These are phyloP conservation scores for Westerdykella ornata DNA, from an alignment of 2,329 filamentous ascomycete species.

Conservation along the genomic window DNA sequence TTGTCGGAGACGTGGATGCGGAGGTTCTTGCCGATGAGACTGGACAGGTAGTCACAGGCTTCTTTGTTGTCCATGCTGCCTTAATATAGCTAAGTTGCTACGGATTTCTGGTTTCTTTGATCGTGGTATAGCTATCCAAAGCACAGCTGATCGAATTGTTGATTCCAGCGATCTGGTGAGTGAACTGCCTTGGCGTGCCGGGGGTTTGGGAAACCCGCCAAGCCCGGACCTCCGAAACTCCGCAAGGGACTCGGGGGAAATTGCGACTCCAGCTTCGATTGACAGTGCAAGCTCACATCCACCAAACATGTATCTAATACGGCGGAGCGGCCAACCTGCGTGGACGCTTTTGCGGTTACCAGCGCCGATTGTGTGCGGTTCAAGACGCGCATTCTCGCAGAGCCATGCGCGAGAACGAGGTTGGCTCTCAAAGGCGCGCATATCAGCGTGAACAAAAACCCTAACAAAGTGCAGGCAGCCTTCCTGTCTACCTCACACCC, in stretches of 20 bases:
- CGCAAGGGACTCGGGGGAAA: background rate
- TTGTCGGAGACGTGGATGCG: conserved; percentile 74
- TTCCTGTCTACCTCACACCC: conserved; percentile 40
- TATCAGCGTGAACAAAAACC: too few relatives aligned
- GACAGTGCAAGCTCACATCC: background rate
- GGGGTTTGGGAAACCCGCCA: background rate
- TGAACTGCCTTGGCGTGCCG: background rate
- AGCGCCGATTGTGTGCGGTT: conserved; percentile 14
- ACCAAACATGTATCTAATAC: conserved; percentile 28
- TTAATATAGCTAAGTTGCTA: background rate
- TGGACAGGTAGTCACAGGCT: conserved; percentile 52
- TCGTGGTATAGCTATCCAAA: background rate
- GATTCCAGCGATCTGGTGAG: background rate
- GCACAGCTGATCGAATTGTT: background rate
- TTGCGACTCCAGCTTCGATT: background rate
- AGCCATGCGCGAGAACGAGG: conserved; percentile 20
- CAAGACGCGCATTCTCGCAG: conserved; percentile 27
- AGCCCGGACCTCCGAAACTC: background rate
- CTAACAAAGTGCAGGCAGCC: too few relatives aligned
- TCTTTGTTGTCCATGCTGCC: conserved; percentile 46
- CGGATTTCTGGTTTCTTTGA: background rate
- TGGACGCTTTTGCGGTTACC: conserved; percentile 10
- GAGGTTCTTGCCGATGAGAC: conserved; percentile 70
- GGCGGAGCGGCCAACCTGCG: conserved; percentile 24
- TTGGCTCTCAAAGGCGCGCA: conserved; percentile 6